Conservation (phyloP, 352 stramenopile genomes). For the Phytophthora pistaciae region DNA sequence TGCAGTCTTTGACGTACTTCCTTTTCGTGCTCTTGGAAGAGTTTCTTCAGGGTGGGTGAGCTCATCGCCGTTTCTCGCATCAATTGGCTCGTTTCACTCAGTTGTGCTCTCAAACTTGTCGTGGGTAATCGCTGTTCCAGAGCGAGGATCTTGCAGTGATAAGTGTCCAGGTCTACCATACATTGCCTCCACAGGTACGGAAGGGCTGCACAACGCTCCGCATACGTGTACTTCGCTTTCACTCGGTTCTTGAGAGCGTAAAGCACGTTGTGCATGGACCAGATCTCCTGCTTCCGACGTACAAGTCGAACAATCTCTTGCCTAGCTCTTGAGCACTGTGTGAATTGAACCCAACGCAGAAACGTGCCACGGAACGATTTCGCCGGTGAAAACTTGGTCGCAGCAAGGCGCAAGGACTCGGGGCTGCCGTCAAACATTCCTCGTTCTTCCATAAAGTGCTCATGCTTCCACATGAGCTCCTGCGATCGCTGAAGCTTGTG, state of each 20-base stretch:
- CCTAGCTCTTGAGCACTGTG: constrained; percentile 46
- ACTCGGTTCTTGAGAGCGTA: constrained; percentile 47
- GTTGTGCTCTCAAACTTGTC: constrained; percentile 31
- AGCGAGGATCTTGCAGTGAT: constrained; percentile 58
- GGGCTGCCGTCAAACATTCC: constrained; percentile 43
- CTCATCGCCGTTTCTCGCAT: constrained; percentile 52
- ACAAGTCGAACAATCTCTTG: constrained; percentile 30
- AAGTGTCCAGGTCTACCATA: constrained; percentile 55
- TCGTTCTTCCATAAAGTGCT: constrained; percentile 41
- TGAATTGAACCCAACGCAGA: constrained; percentile 67
- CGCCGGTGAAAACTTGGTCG: constrained; percentile 52
- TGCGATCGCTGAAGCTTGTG: constrained; percentile 45
- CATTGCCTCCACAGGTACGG: constrained; percentile 57
- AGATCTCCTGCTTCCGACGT: constrained; percentile 45
- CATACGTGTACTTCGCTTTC: constrained; percentile 56
- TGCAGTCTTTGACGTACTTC: constrained; percentile 63
- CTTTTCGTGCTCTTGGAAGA: constrained; percentile 70
- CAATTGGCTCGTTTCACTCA: constrained; percentile 30
- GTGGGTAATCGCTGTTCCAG: constrained; percentile 42
- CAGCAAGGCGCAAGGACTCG: constrained; percentile 39
- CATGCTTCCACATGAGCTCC: constrained; percentile 50
- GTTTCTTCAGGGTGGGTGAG: constrained; percentile 77
- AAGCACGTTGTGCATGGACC: constrained; percentile 50
- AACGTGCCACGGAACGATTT: constrained; percentile 60
- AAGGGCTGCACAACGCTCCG: constrained; percentile 19